Base-by-base conservation (phyloP, 352 stramenopile genomes). In the Phytophthora uliginosa region DNA sequence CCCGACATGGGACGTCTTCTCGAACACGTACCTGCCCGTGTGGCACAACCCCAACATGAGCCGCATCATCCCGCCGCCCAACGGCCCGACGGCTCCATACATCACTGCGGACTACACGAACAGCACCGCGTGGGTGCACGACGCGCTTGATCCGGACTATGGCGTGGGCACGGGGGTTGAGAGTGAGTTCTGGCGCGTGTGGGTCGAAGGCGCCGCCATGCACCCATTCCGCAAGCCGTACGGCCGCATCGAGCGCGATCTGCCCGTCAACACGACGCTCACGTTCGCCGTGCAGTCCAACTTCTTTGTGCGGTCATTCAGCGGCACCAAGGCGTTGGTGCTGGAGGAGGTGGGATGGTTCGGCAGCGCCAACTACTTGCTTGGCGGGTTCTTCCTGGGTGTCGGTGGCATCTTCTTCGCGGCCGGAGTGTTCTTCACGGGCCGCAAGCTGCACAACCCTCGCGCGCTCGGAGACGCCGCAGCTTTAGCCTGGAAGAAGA, bases 251-350 rank as follows among this genome's bases (percentile, higher is more conserved):
- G 58, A 85, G 38, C 73, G 63, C 40, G 79, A 90, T 52, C 61
- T 95, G 17, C 88, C 84, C 0, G 75, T 69, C 0, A 69, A 69
- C 45, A 94, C 88, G 20, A 89, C 53, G 40, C 79, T 95, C 38
- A 79, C 81, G 31, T 94, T 95, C 57, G 88, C 86, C 2, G 86
- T 95, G 54, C 88, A 94, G 69, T 95, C 88, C 51, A 94, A 94
- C 60, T 95, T 91, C 74, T 94, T 81, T 57, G 85, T 94, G 18
- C 74, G 84, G 7, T 91, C 81, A 2, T 92, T 95, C 53, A 74
- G 34, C 12, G 88, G 84, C 26, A 75, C 79, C 45, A 95, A 95
- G 60, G 76, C 88, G n/a, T 58, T 95, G 33, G 82, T 95, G 33
- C 63, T 95, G 31, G 81, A 78, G 42, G 83, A 92, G 33, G 53